Evolutionary conservation across 2,329 filamentous ascomycete species (phyloP).

Genomic region (Kalmusia sp.): DNA sequence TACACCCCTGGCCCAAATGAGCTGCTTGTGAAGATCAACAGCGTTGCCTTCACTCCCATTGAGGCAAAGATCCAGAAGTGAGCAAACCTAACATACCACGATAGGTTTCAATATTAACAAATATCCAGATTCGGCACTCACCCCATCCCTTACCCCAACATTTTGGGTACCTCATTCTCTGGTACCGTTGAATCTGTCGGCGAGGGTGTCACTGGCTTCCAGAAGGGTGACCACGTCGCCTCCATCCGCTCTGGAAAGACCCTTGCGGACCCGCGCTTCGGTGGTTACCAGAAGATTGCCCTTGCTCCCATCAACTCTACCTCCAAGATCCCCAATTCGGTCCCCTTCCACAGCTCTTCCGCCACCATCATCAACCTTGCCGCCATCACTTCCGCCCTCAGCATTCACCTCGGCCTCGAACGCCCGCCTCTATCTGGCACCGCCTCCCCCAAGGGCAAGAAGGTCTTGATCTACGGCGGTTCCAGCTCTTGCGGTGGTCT

Average conservation of each 20-base stretch:
- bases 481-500: conserved; percentile 35
- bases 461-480: conserved; percentile 45
- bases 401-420: conserved; percentile 14
- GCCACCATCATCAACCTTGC: conserved; percentile 25
- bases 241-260: conserved; percentile 10
- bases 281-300: conserved; percentile 31
- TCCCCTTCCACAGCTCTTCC: conserved; percentile 22
- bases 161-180: conserved; percentile 31
- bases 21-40: conserved; percentile 31
- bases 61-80: conserved; percentile 27
- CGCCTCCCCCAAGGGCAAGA: conserved; percentile 18
- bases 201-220: conserved; percentile 30
- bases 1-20: conserved; percentile 16
- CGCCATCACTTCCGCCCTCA: conserved; percentile 22
- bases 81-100: not conserved
- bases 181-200: conserved; percentile 41
- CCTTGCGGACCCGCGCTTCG: conserved; percentile 19
- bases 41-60: conserved; percentile 33
- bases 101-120: not conserved
- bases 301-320: conserved; percentile 17
- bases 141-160: conserved; percentile 30
- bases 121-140: conserved; percentile 6
- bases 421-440: conserved; percentile 4
- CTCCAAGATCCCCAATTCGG: conserved; percentile 19
- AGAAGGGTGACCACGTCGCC: conserved; percentile 39